phyloP scores from a whole-genome alignment of 2,329 filamentous ascomycete genomes.

The Penicillium thymicola region DNA sequence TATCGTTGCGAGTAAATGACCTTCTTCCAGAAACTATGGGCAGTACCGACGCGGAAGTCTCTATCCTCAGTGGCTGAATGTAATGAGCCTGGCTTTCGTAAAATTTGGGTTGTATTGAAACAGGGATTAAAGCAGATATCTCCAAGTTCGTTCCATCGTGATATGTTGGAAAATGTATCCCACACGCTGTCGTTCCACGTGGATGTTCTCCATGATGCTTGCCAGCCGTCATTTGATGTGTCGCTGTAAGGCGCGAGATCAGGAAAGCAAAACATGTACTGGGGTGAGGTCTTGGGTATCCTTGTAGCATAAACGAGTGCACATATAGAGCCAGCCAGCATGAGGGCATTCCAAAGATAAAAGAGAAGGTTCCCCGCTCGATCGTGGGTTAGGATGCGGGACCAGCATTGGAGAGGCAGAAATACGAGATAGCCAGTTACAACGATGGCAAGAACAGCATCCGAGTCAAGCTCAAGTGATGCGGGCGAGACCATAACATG shows the following conservation, averaged over 20 bases:
- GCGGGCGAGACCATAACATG: constrained; percentile 26
- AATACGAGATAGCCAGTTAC: constrained; percentile 36
- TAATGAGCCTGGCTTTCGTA: constrained; percentile 23
- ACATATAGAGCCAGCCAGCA: constrained; percentile 32
- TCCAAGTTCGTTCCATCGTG: constrained; percentile 19
- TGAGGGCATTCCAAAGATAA: constrained; percentile 30
- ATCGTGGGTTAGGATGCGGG: constrained; percentile 26
- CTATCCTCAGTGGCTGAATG: constrained; percentile 12
- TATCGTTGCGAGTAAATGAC: constrained; percentile 25
- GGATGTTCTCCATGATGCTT: constrained; percentile 21
- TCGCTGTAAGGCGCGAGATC: constrained; percentile 20
- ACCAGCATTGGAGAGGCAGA: constrained; percentile 35
- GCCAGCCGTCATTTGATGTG: constrained; percentile 29
- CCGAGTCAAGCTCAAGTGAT: constrained; percentile 31
- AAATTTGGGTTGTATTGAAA: constrained; percentile 29
- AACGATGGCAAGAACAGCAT: constrained; percentile 34
- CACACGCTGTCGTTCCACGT: constrained; percentile 33
- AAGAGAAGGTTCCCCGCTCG: constrained; percentile 29
- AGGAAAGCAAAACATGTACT: constrained; percentile 35
- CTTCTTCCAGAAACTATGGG: constrained; percentile 15
- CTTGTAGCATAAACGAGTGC: constrained; percentile 25
- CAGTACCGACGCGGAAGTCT: constrained; percentile 5
- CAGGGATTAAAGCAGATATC: constrained; percentile 35
- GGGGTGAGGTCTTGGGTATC: constrained; percentile 14
- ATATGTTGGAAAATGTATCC: constrained; percentile 25